Base-by-base conservation (phyloP, 2,329 filamentous ascomycete species). In the Coniochaeta sp. region DNA sequence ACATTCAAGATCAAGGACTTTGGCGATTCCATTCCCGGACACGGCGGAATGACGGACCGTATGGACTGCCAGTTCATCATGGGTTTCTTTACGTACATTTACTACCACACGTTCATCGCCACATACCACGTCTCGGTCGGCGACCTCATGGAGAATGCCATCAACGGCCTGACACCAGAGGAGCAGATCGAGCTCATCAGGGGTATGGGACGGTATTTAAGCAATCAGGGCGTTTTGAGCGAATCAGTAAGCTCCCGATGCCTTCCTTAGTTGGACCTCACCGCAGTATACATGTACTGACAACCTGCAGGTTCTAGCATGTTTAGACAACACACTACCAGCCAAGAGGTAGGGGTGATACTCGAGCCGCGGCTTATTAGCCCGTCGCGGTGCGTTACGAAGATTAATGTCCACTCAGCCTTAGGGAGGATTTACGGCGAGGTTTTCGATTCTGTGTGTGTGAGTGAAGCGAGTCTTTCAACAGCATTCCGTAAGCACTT, bases 51-150 rank as follows among this genome's bases (percentile, higher is more conserved):
- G 78, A 99, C 95, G 17, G 95, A 99, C 73, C 90, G 95, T 63
- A 98, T 99, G 93, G 95, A 99, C 72, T 99, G 95, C 74, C 95
- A 99, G 72, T 99, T 99, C 78, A 98, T 98, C 79, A 99, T 99
- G 95, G 95, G 95, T 9, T 95, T 96, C 76, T 98, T 99, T 70
- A 86, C 93, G 17, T 98, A 92, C 79, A 93, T 99, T 84, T 99
- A 99, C 78, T 99, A 96, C 77, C 93, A 97, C 74, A 95, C 90
- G 70, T 99, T 99, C 74, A 93, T 99, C 69, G 93, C 93, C 4
- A 82, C 91, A 7, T 87, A 96, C 80, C 91, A 93, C 74, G 87
- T 89, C 42, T 91, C 82, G 60, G 88, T 96, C 22, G 95, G 93
- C 22, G 86, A 86, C 59, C 89, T 99, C 38, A 89, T 99, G 66